These are phyloP conservation scores for Myriosclerotinia curreyana DNA, from an alignment of 2,329 filamentous ascomycete genomes.

Conservation along the genomic window DNA sequence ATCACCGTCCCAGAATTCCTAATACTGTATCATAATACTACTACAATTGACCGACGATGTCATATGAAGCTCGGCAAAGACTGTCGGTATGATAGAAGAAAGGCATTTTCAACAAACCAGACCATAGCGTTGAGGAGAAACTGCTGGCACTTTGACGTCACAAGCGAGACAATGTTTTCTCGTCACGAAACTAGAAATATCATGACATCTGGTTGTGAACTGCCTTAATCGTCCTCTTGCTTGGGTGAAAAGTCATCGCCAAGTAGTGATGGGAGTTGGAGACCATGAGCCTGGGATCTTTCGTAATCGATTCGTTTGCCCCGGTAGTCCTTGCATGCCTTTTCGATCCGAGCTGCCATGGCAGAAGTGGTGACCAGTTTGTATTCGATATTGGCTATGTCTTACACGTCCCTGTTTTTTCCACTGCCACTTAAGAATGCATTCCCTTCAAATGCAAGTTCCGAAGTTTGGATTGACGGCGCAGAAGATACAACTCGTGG, in stretches of 20 bases:
- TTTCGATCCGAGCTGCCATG: neutral
- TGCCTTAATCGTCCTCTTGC: neutral
- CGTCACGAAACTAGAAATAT: neutral
- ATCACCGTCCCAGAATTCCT: neutral
- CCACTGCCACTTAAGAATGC: neutral
- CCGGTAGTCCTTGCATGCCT: neutral
- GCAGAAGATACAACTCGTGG: neutral
- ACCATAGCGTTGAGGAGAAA: too few relatives aligned
- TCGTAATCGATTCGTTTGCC: neutral
- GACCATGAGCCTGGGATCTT: neutral
- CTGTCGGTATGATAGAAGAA: too few relatives aligned
- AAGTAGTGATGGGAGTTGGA: neutral
- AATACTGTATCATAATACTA: too few relatives aligned
- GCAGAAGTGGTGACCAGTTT: neutral
- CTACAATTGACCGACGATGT: too few relatives aligned
- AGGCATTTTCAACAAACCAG: too few relatives aligned
- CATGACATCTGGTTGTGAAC: neutral
- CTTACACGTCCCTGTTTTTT: neutral
- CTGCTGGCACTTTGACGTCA: too few relatives aligned
- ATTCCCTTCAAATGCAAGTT: neutral
- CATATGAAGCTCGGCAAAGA: too few relatives aligned
- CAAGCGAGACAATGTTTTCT: neutral
- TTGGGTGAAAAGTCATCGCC: neutral
- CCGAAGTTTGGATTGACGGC: neutral
- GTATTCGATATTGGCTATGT: neutral